phyloP scores from a whole-genome alignment of 2,329 filamentous ascomycete genomes.

The Stachybotrys chartarum region DNA sequence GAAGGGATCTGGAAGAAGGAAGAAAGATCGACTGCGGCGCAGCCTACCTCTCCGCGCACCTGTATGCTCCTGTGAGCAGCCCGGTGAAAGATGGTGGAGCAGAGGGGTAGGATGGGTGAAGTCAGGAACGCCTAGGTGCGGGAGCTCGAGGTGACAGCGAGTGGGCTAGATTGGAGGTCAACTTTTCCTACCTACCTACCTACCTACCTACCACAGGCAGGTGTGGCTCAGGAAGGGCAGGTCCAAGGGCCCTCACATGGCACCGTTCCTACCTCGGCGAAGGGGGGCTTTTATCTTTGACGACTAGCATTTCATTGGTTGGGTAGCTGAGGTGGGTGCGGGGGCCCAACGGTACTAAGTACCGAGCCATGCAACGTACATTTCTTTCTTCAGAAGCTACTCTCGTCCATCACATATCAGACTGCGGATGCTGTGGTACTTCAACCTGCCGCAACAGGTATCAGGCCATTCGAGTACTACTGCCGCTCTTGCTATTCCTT shows the following conservation, averaged over 20 bases:
- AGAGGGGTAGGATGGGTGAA: neutral
- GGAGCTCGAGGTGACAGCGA: neutral
- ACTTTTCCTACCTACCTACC: too few species aligned
- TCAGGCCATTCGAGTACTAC: too few species aligned
- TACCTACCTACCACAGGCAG: too few species aligned
- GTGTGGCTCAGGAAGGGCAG: neutral
- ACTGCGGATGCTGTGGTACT: too few species aligned
- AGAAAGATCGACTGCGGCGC: neutral
- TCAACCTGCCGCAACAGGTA: too few species aligned
- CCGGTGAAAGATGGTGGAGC: neutral
- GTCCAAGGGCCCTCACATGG: neutral
- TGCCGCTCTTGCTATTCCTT: neutral
- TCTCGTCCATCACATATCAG: too few species aligned
- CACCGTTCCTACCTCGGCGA: neutral
- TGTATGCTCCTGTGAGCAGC: neutral
- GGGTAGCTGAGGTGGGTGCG: neutral
- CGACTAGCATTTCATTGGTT: neutral
- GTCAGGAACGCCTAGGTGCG: neutral
- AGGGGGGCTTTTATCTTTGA: neutral
- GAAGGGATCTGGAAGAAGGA: neutral
- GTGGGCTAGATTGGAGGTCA: too few species aligned
- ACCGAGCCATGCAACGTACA: too few species aligned
- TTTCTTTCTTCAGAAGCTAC: too few species aligned
- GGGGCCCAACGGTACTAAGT: too few species aligned
- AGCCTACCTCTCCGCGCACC: neutral